Evolutionary conservation across 805 yeast genomes (phyloP).

Genomic region (Jamesozyma gamospora): DNA sequence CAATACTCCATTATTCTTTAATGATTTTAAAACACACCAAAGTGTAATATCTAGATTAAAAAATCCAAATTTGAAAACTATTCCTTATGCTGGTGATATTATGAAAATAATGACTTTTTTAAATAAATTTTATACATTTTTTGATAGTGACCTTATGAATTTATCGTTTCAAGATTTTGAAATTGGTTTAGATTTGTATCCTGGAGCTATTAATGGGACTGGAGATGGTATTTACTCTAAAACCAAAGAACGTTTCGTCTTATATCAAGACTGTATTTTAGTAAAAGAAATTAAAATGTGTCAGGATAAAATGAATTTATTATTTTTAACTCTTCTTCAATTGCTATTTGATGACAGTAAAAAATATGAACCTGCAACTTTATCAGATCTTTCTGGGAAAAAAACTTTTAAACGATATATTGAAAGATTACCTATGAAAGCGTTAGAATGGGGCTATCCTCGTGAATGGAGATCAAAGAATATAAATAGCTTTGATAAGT

Average conservation of each 20-base stretch:
- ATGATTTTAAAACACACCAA: conserved; percentile 14
- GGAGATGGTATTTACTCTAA: conserved; percentile 9
- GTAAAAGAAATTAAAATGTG: conserved; percentile 14
- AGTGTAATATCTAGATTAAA: conserved; percentile 15
- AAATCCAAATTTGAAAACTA: conserved; percentile 14
- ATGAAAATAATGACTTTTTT: conserved; percentile 16
- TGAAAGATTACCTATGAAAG: conserved; percentile 8
- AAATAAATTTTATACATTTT: conserved; percentile 13
- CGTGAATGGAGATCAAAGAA: conserved; percentile 14
- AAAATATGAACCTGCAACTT: conserved; percentile 12
- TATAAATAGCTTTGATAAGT: neutral
- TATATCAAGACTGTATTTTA: conserved; percentile 18
- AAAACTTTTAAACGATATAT: conserved; percentile 6
- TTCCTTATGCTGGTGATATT: conserved; percentile 17
- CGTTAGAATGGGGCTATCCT: conserved; percentile 22
- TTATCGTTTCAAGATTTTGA: conserved; percentile 21
- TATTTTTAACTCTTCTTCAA: conserved; percentile 14
- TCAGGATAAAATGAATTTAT: conserved; percentile 20
- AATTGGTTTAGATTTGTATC: conserved; percentile 19
- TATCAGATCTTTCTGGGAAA: neutral
- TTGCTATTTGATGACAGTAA: conserved; percentile 9
- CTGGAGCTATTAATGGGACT: conserved; percentile 11
- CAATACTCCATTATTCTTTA: conserved; percentile 15
- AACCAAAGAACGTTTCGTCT: conserved; percentile 3
- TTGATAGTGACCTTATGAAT: conserved; percentile 14